Evolutionary conservation across 1,284 basidiomycete species (phyloP).

Genomic region (Wallemia mellicola): DNA sequence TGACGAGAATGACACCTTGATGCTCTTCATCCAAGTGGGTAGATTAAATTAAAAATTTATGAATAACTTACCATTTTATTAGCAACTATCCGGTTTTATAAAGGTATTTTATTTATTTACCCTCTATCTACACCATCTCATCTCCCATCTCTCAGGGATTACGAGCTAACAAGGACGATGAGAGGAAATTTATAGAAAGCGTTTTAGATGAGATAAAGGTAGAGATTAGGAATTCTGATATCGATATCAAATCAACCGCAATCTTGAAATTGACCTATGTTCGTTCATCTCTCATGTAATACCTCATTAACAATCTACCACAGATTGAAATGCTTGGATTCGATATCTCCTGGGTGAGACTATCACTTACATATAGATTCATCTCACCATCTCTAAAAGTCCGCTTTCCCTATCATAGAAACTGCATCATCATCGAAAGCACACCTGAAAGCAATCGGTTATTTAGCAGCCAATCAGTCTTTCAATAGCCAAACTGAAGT

Average conservation of each 20-base stretch:
- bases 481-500: constrained; percentile 88
- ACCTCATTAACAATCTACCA: background rate
- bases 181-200: background rate
- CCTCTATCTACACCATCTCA: background rate
- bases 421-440: constrained; percentile 80
- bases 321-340: background rate
- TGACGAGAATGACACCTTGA: no score
- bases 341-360: background rate
- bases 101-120: background rate
- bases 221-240: background rate
- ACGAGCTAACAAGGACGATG: background rate
- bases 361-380: constrained; percentile 21
- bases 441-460: constrained; percentile 83
- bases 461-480: constrained; percentile 73
- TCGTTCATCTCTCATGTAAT: background rate
- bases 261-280: background rate
- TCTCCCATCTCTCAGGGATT: background rate
- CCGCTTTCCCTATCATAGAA: constrained; percentile 73
- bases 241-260: background rate
- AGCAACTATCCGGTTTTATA: background rate
- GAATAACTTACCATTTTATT: background rate
- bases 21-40: background rate
- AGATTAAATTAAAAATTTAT: background rate
- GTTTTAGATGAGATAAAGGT: background rate
- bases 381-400: constrained; percentile 18